A percentile compares a stretch with the other conserved stretches of the same genome.
Conservation (phyloP, 2,329 filamentous ascomycete genomes). For the Exophiala sideris region DNA sequence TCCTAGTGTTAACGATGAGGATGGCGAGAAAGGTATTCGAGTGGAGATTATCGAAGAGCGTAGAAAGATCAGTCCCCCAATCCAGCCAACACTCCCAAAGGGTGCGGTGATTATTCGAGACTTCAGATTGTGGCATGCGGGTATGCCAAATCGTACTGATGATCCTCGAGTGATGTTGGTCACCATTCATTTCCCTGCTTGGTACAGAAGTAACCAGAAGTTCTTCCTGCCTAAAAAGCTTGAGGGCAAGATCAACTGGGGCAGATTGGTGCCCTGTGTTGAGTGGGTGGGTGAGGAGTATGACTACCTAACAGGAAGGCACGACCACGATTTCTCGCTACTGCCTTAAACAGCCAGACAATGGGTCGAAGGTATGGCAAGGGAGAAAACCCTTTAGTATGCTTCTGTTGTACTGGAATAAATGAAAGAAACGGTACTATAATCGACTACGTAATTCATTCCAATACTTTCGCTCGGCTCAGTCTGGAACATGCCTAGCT, state of each 20-base stretch:
- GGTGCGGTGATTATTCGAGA: conserved; percentile 58
- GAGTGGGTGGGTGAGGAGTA: not conserved
- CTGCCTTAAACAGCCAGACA: not conserved
- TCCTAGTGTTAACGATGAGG: not conserved
- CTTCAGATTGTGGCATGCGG: conserved; percentile 60
- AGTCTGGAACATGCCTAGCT: too few species aligned
- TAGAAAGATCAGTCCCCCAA: conserved; percentile 32
- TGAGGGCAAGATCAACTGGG: not conserved
- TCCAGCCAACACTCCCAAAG: conserved; percentile 33
- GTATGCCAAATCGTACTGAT: conserved; percentile 55
- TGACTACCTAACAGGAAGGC: not conserved
- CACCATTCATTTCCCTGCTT: conserved; percentile 11
- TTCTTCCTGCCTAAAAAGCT: not conserved
- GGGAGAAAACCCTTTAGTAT: too few species aligned
- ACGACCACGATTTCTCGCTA: not conserved
- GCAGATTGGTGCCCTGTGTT: not conserved
- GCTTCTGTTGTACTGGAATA: too few species aligned
- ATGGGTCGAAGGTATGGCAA: too few species aligned
- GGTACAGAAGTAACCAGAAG: not conserved
- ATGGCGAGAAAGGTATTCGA: conserved; percentile 27
- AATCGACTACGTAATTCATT: too few species aligned
- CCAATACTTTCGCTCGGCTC: too few species aligned
- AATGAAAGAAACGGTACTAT: too few species aligned
- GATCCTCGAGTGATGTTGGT: conserved; percentile 56
- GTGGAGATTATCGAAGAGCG: conserved; percentile 32